phyloP scores from a whole-genome alignment of 2,329 filamentous ascomycete species.

The Cladosporium cucumerinum region DNA sequence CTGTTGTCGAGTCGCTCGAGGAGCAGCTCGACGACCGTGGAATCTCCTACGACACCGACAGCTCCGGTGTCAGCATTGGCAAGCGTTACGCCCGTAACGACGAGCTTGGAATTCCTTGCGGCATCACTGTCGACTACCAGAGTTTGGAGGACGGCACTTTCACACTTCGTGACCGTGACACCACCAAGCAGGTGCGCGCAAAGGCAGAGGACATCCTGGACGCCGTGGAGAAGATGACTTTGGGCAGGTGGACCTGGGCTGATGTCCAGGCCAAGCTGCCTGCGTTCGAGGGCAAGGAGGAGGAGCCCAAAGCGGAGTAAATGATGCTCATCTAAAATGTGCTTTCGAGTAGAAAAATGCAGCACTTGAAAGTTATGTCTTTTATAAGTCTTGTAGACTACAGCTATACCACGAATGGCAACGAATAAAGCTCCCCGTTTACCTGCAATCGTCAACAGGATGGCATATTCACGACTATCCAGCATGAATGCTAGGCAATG shows the following conservation, averaged over 20 bases:
- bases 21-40: conserved; percentile 71
- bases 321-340: not conserved
- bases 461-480: not conserved
- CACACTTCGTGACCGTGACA: conserved; percentile 86
- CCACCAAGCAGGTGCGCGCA: conserved; percentile 84
- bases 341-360: not conserved
- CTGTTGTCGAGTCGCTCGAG: conserved; percentile 70
- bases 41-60: conserved; percentile 82
- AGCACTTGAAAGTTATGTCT: not conserved
- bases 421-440: not conserved
- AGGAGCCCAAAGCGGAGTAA: conserved; percentile 39
- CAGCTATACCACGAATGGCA: not conserved
- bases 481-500: not conserved
- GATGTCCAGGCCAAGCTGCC: conserved; percentile 77
- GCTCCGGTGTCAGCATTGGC: conserved; percentile 86
- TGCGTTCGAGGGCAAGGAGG: conserved; percentile 73
- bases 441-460: not conserved
- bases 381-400: not conserved
- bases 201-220: conserved; percentile 74
- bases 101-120: conserved; percentile 89
- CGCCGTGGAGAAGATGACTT: conserved; percentile 63
- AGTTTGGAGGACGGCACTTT: conserved; percentile 81
- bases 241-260: conserved; percentile 62
- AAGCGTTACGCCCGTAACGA: conserved; percentile 95
- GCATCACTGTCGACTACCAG: conserved; percentile 94